These are phyloP conservation scores for Emericellopsis cladophorae DNA, from an alignment of 2,329 filamentous ascomycete species.

Conservation along the genomic window DNA sequence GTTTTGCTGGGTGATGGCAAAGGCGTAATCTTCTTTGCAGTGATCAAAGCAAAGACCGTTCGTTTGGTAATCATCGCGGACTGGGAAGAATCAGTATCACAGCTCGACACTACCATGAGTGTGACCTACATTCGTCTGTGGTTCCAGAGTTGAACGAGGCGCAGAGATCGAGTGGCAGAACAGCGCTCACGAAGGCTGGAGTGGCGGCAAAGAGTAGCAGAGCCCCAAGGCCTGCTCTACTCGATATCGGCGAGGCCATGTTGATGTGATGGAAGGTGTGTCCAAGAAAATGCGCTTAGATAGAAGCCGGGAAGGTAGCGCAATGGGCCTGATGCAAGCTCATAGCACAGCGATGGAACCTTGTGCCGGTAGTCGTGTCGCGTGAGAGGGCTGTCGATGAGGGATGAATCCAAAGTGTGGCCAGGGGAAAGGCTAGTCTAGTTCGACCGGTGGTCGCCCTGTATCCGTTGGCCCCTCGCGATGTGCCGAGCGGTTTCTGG, in stretches of 20 bases:
- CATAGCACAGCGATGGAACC: background rate
- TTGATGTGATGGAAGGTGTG: background rate
- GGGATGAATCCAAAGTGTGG: background rate
- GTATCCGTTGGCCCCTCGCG: too few species aligned
- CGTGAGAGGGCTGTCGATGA: background rate
- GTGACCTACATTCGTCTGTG: background rate
- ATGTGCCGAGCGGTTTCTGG: too few species aligned
- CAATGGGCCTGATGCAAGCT: background rate
- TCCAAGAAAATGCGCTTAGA: background rate
- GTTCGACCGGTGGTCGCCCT: background rate
- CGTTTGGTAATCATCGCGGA: conserved; percentile 48
- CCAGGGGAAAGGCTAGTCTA: background rate
- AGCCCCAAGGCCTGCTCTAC: background rate
- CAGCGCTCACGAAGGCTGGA: background rate
- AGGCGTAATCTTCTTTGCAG: conserved; percentile 48
- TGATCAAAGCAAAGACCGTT: conserved; percentile 54
- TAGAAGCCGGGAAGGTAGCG: background rate
- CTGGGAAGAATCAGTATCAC: conserved; percentile 18
- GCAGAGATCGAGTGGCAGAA: conserved; percentile 13
- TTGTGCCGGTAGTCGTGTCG: background rate
- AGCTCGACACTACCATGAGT: background rate
- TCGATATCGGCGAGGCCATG: conserved; percentile 1
- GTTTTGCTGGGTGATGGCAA: conserved; percentile 52
- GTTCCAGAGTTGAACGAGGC: conserved; percentile 21
- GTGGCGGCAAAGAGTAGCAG: background rate